phyloP scores from a whole-genome alignment of 768 basidiomycete species.

The Tricholoma flavovirens region DNA sequence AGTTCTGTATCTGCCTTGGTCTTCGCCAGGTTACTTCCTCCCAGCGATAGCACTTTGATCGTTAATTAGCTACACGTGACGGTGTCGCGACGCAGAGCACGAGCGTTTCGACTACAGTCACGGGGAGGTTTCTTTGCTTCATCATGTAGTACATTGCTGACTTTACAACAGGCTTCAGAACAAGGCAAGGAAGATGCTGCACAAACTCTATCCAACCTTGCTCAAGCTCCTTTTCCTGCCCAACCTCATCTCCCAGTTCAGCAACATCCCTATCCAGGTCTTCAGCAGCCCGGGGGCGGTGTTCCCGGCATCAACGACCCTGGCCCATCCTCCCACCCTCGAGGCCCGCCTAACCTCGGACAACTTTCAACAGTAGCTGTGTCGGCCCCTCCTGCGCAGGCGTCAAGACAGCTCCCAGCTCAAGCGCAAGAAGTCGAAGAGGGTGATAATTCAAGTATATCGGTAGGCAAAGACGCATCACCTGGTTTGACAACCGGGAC shows the following conservation, averaged over 20 bases:
- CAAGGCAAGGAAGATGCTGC: slow-evolving; percentile 59
- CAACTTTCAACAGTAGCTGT: slow-evolving; percentile 52
- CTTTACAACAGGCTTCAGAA: slow-evolving; percentile 30
- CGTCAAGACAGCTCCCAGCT: slow-evolving; percentile 10
- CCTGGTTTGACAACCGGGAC: slow-evolving; percentile 11
- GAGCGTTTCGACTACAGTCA: slow-evolving; percentile 31
- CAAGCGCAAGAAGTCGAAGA: slow-evolving; percentile 19
- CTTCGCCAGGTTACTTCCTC: slow-evolving; percentile 14
- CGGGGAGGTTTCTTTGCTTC: slow-evolving; percentile 21
- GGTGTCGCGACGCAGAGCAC: slow-evolving; percentile 33
- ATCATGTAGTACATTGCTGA: slow-evolving; percentile 3
- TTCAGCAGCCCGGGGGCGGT: slow-evolving; percentile 28
- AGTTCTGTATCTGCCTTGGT: slow-evolving; percentile 7
- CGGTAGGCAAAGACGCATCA: slow-evolving; percentile 9
- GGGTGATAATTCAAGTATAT: slow-evolving; percentile 17
- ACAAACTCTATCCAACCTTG: slow-evolving; percentile 50
- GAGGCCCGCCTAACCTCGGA: slow-evolving; percentile 59
- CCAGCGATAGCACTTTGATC: slow-evolving; percentile 13
- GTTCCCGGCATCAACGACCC: slow-evolving; percentile 57
- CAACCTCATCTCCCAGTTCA: slow-evolving; percentile 26
- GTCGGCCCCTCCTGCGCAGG: slow-evolving; percentile 31
- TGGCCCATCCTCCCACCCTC: slow-evolving; percentile 68
- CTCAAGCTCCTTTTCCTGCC: slow-evolving; percentile 33
- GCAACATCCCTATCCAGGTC: slow-evolving; percentile 31
- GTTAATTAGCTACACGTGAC: slow-evolving; percentile 31